Base-by-base conservation (phyloP, 2,329 filamentous ascomycete species). In the Ophiocordyceps sinensis region DNA sequence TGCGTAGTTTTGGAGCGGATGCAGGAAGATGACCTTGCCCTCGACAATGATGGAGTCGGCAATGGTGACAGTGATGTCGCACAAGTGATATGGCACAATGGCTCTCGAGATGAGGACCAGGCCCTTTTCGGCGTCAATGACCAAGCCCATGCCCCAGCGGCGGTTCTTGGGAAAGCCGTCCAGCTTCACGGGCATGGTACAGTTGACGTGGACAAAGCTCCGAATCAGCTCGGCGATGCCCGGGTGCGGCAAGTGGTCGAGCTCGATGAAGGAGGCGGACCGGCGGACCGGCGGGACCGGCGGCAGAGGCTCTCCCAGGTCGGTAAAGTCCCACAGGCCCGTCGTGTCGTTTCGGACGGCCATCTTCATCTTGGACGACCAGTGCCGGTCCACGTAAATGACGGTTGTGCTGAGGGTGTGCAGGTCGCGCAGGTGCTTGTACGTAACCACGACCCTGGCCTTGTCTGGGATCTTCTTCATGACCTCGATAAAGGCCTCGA, bases 101-200 rank as follows among this genome's bases (percentile, higher is more conserved):
- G 93, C 89, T 55, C 91, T 71, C 2, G 91, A 96, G 41, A 96
- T 89, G 44, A 96, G 75, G 7, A 98, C 91, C 15, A 98, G 71
- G 15, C 91, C 91, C 65, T 95, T 89, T 45, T 93, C 86, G 1
- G 93, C 91, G 61, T 98, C 91, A 46, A 98, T 85, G n/a, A 98
- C 89, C 31, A 98, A 67, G 32, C 91, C 91, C 70, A 94, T 95
- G 1, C 91, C 91, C 65, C 87, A 91, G 63, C 94, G 91, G 38
- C 87, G 75, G 49, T 91, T 86, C 59, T 91, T 85, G 6, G 91
- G 93, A 58, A 94, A 98, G n/a, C 91, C 91, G 58, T 98, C 91
- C 10, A 98, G 73, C 68, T 96, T 96, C 46, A 98, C 68, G 0
- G 91, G 91, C 81, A 98, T 89, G 21, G 81, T 84, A 52, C 88